Conservation (phyloP, 2,329 filamentous ascomycete genomes). For the Talaromyces sp. region DNA sequence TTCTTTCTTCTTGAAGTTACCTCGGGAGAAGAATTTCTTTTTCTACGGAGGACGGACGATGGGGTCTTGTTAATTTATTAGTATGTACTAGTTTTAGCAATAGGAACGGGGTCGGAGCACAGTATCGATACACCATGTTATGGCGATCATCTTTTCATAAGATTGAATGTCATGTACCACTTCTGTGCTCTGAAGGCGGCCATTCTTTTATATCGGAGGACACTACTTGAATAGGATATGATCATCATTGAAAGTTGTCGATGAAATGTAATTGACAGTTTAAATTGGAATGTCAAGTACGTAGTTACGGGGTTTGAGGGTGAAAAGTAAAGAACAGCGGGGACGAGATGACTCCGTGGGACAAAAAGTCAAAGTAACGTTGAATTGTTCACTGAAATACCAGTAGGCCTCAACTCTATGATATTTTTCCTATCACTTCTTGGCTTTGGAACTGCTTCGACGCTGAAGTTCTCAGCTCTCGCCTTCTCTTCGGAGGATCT, state of each 20-base stretch:
- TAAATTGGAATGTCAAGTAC: not conserved
- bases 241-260: not conserved
- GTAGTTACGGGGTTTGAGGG: not conserved
- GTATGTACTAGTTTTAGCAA: no score
- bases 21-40: not conserved
- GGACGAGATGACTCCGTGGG: slow-evolving; percentile 1
- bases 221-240: not conserved
- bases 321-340: not conserved
- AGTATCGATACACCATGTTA: not conserved
- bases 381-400: not conserved
- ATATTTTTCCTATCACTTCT: not conserved
- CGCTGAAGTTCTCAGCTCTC: not conserved
- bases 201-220: not conserved
- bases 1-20: not conserved
- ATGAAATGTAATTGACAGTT: not conserved
- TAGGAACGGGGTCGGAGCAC: not conserved
- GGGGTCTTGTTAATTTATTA: not conserved
- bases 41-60: not conserved
- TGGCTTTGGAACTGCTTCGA: not conserved
- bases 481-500: not conserved
- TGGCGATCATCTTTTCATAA: not conserved
- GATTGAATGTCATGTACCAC: not conserved
- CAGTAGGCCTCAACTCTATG: not conserved
- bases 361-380: not conserved
- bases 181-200: not conserved